Evolutionary conservation across 257 asterid genomes (phyloP), one percentile per base, ranked within the genome.

Genomic region (Misopates orontium): DNA sequence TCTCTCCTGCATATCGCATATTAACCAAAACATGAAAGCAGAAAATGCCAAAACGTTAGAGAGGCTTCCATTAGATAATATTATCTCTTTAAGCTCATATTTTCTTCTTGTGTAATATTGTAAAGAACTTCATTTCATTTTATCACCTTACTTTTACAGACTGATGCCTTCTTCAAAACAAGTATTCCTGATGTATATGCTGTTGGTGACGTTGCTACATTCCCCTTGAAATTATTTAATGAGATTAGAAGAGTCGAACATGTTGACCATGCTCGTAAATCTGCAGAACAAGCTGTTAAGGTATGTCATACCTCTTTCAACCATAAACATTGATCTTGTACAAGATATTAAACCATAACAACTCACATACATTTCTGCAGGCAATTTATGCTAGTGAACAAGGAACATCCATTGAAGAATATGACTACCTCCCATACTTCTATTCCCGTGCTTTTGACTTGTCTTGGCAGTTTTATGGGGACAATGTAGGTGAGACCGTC

Each of bases 281-380:
- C 96, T 64, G 98, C 98, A 61, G 98, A 92, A 81, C 97, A 92
- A 60, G 97, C 98, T 67, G 97, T 85, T 19, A 92, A 89, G 98
- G 98, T 92, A 77, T 40, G 56, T 45, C 60, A 28, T 52, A 11
- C 22, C 44, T 28, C 36, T 28, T 28, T 28, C 36, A 28, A 28
- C 36, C 36, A 28, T 28, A 28, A 28, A 28, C 36, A 28, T 2
- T 7, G 36, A 28, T 28, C 36, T n/a, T n/a, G n/a, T n/a, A 28
- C 36, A 56, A 56, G 62, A 56, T 14, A 28, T n/a, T 56, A 45
- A 25, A 58, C 50, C 21, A 49, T 67, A 56, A 51, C 56, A 25
- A 55, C 10, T 9, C 22, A 19, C 24, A 8, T 72, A 17, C 66
- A 4, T 44, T 55, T 42, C 55, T 58, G 81, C 95, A 91, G 98